A percentile compares a stretch with the other conserved stretches of the same genome.
These are phyloP conservation scores for Fusarium scirpi DNA, from an alignment of 2,329 filamentous ascomycete genomes.

Conservation along the genomic window DNA sequence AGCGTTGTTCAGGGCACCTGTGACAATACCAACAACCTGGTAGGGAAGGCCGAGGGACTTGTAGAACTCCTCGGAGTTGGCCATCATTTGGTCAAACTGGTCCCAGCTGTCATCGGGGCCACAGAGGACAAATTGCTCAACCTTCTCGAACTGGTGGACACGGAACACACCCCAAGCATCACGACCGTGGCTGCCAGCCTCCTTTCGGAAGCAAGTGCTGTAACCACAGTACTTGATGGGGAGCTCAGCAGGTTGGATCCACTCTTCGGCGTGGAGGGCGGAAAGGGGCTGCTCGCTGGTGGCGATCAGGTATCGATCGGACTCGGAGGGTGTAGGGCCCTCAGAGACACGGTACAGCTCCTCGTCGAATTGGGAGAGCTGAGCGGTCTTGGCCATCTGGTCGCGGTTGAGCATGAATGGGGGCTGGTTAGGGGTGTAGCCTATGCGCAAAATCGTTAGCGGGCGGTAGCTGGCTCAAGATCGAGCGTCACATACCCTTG, in stretches of 20 bases:
- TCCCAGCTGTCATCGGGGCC: constrained; percentile 94
- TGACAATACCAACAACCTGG: constrained; percentile 92
- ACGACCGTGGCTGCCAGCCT: constrained; percentile 86
- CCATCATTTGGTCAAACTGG: constrained; percentile 93
- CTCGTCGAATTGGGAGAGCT: constrained; percentile 97
- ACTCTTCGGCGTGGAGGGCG: constrained; percentile 92
- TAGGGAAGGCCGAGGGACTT: constrained; percentile 89
- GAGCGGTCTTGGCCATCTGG: constrained; percentile 97
- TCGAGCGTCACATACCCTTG: constrained; percentile 35
- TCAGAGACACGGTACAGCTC: constrained; percentile 97
- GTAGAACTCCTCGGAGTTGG: constrained; percentile 93
- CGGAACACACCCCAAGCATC: constrained; percentile 99
- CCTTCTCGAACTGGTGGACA: constrained; percentile 98
- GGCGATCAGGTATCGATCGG: constrained; percentile 83
- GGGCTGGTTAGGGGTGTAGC: constrained; percentile 85
- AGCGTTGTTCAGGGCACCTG: constrained; percentile 86
- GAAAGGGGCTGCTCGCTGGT: constrained; percentile 97
- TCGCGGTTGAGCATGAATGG: constrained; percentile 96
- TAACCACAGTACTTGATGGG: constrained; percentile 88
- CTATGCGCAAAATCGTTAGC: constrained; percentile 52
- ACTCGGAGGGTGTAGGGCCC: constrained; percentile 84
- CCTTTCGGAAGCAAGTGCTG: constrained; percentile 94
- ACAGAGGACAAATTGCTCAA: constrained; percentile 82
- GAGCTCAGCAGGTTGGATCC: constrained; percentile 85
- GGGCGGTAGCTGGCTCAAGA: not conserved